Percentiles rank a stretch among this genome's conserved stretches.
These are phyloP conservation scores for Psilocybe tampanensis DNA, from an alignment of 768 basidiomycete species.

Conservation along the genomic window DNA sequence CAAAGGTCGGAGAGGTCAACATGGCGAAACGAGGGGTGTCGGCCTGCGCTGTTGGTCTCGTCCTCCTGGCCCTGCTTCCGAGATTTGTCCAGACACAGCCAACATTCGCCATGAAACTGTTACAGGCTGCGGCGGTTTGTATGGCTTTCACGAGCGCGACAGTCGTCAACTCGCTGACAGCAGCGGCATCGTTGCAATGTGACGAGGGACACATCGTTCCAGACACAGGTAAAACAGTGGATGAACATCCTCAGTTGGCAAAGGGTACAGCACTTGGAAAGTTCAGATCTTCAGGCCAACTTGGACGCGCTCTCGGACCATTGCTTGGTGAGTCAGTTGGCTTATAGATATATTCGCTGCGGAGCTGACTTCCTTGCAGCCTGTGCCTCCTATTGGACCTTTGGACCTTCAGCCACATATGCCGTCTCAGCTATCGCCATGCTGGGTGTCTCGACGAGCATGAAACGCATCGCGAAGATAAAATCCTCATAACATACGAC, in stretches of 20 bases:
- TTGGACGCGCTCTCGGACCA: constrained; percentile 92
- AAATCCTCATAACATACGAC: constrained; percentile 30
- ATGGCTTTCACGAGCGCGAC: constrained; percentile 95
- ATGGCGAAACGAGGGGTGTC: constrained; percentile 84
- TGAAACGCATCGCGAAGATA: constrained; percentile 51
- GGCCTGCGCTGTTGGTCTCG: constrained; percentile 71
- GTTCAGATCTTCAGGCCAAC: constrained; percentile 92
- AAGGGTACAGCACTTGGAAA: constrained; percentile 84
- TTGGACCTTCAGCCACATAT: constrained; percentile 83
- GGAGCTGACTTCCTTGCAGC: constrained; percentile 45
- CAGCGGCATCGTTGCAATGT: constrained; percentile 89
- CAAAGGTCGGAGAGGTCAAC: constrained; percentile 74
- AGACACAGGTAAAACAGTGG: constrained; percentile 54
- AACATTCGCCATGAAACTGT: constrained; percentile 48
- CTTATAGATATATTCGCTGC: not conserved
- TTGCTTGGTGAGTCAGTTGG: constrained; percentile 63
- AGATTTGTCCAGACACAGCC: constrained; percentile 44
- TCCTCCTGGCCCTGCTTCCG: constrained; percentile 74
- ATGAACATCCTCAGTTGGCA: constrained; percentile 67
- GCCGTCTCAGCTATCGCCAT: constrained; percentile 64
- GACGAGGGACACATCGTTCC: constrained; percentile 66
- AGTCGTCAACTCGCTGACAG: constrained; percentile 91
- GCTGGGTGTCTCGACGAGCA: constrained; percentile 55
- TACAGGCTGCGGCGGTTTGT: constrained; percentile 76
- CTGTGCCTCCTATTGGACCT: constrained; percentile 87